phyloP scores from a whole-genome alignment of 2,329 filamentous ascomycete species.

The Hirsutella minnesotensis region DNA sequence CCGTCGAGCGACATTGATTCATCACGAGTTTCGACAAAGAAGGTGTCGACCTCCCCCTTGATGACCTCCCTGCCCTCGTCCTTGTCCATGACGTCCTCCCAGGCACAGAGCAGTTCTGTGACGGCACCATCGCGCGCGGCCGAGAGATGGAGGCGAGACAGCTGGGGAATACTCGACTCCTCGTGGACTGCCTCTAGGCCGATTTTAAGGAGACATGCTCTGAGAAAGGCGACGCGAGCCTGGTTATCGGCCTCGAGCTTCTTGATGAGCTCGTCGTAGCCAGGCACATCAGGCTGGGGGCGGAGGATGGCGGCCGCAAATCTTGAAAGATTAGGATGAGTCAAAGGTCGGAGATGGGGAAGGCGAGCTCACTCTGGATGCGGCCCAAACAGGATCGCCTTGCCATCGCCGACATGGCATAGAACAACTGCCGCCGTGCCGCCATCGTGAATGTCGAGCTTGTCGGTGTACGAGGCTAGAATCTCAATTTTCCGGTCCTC shows the following conservation, averaged over 20 bases:
- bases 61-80: conserved; percentile 61
- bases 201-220: conserved; percentile 66
- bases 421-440: conserved; percentile 71
- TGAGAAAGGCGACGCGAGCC: conserved; percentile 62
- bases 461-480: conserved; percentile 66
- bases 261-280: conserved; percentile 60
- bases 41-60: conserved; percentile 71
- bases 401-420: conserved; percentile 70
- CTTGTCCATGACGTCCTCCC: conserved; percentile 54
- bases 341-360: not conserved
- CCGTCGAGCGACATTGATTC: conserved; percentile 46
- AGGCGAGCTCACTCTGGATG: conserved; percentile 64
- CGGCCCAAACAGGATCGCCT: conserved; percentile 69
- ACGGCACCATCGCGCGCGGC: conserved; percentile 53
- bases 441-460: conserved; percentile 64
- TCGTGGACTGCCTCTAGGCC: conserved; percentile 68
- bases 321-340: conserved; percentile 30
- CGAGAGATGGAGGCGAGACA: conserved; percentile 76
- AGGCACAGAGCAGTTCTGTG: conserved; percentile 53
- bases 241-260: conserved; percentile 57
- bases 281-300: conserved; percentile 51
- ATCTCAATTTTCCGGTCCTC: conserved; percentile 60
- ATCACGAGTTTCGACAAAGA: conserved; percentile 59
- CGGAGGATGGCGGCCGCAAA: conserved; percentile 73
- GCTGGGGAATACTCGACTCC: conserved; percentile 57